Conservation (phyloP, 164 flowering plant species). For the Tetrastigma voinierianum region DNA sequence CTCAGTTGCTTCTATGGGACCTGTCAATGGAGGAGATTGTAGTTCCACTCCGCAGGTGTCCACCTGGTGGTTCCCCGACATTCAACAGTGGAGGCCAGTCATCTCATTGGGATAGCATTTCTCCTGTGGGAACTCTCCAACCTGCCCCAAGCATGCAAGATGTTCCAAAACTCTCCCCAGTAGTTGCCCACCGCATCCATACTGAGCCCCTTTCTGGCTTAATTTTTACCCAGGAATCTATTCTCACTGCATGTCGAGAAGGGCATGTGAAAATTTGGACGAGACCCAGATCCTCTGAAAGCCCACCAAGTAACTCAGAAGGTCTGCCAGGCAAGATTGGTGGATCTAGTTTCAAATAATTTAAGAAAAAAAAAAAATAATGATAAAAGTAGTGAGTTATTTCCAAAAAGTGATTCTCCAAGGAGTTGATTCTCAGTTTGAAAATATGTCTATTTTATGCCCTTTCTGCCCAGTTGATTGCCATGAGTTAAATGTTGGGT, state of each 20-base stretch:
- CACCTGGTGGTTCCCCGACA: slow-evolving; percentile 89
- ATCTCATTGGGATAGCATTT: slow-evolving; percentile 72
- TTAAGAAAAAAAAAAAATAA: too few relatives aligned
- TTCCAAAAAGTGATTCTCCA: not conserved
- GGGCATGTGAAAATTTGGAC: slow-evolving; percentile 92
- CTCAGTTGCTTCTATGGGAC: slow-evolving; percentile 93
- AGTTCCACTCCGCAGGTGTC: slow-evolving; percentile 75
- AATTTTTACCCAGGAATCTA: slow-evolving; percentile 77
- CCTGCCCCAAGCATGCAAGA: slow-evolving; percentile 95
- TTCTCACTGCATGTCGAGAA: slow-evolving; percentile 83
- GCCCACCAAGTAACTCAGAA: slow-evolving; percentile 53
- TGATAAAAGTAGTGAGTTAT: too few relatives aligned
- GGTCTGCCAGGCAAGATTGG: slow-evolving; percentile 31
- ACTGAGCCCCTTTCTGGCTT: slow-evolving; percentile 91
- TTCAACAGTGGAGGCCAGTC: slow-evolving; percentile 84
- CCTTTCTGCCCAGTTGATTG: slow-evolving; percentile 20
- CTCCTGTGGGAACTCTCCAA: slow-evolving; percentile 78
- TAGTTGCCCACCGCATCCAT: slow-evolving; percentile 88
- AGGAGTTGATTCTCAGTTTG: slow-evolving; percentile 12
- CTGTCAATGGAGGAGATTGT: slow-evolving; percentile 92
- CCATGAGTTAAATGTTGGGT: slow-evolving; percentile 3
- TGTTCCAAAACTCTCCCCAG: slow-evolving; percentile 90
- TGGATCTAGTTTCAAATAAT: slow-evolving; percentile 43
- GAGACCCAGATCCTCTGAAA: slow-evolving; percentile 71
- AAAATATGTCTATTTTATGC: slow-evolving; percentile 12